Evolutionary conservation across 805 yeast species (phyloP), one percentile per base, ranked within the genome.

Genomic region (Ogataea glucozyma): DNA sequence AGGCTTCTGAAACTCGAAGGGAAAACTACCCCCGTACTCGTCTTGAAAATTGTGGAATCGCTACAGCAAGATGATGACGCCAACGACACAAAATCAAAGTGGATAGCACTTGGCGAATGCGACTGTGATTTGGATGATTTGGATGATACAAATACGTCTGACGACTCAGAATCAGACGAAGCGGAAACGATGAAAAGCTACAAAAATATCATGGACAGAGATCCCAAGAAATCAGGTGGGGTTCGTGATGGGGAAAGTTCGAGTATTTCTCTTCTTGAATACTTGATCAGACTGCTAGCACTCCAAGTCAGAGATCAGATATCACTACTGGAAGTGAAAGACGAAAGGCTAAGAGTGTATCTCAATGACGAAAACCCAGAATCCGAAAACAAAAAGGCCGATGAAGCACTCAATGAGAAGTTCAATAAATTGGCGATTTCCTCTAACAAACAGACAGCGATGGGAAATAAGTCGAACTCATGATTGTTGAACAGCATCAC

Each of bases 341-440:
- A 86, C 56, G 91, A 85, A 57, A 71, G 83, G 24, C 63, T 85
- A 9, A 62, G 80, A 3, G 53, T 81, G 2, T 85, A 82, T 49
- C 62, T 85, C 14, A 71, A 76, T 34, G 87, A 85, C 51, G 87
- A 82, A 44, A 64, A 64, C 43, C 39, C 53, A n/a, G 11, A 34
- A 11, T 18, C 29, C 3, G 29, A 30, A 3, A n/a, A 18, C 6
- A n/a, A 26, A 12, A 19, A n/a, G 5, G 13, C 36, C 3, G 17
- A 29, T 3, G 26, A 26, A 3, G 39, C 32, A 9, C 20, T 49
- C 4, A 17, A 31, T 6, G 34, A 40, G 4, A 18, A 35, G 4
- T 5, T 26, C 21, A 9, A 20, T 20, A 35, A 35, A 9, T 31
- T 35, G 2, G 9, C 29, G 6, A 33, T 33, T 12, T 6, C 9